Conservation (phyloP, 345 rosid species). For the Eucalyptus marginata region DNA sequence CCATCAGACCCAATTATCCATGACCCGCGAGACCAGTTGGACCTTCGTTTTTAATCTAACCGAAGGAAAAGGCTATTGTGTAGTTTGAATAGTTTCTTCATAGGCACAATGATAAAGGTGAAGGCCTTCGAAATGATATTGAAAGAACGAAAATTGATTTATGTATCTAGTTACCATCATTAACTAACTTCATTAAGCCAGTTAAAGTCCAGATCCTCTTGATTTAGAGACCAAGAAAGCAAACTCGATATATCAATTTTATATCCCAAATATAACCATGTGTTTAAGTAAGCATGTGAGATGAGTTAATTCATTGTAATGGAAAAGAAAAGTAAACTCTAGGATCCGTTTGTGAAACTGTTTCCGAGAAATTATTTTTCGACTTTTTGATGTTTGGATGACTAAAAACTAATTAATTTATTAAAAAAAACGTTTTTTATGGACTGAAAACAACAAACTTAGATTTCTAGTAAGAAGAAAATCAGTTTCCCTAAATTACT, state of each 20-base stretch:
- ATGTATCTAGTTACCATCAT: neutral
- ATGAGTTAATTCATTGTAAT: too few species aligned
- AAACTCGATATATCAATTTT: neutral
- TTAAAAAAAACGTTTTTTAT: rapidly evolving
- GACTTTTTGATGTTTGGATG: too few species aligned
- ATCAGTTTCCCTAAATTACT: neutral
- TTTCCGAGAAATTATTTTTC: too few species aligned
- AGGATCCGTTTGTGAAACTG: too few species aligned
- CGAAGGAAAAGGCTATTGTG: neutral
- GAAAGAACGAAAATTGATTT: too few species aligned
- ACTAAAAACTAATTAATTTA: too few species aligned
- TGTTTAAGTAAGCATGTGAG: neutral
- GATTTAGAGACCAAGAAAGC: neutral
- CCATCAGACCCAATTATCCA: neutral
- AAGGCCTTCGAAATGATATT: too few species aligned
- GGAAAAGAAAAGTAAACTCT: too few species aligned
- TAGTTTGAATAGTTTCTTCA: too few species aligned
- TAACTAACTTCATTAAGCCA: neutral
- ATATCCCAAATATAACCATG: neutral
- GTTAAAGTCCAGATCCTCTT: neutral
- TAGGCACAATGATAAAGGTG: too few species aligned
- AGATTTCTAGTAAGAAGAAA: neutral
- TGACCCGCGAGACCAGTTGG: neutral
- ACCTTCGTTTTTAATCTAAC: too few species aligned
- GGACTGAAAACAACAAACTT: too few species aligned